These are phyloP conservation scores for Boletus rufocinnamomeus DNA, from an alignment of 768 basidiomycete species.

Conservation along the genomic window DNA sequence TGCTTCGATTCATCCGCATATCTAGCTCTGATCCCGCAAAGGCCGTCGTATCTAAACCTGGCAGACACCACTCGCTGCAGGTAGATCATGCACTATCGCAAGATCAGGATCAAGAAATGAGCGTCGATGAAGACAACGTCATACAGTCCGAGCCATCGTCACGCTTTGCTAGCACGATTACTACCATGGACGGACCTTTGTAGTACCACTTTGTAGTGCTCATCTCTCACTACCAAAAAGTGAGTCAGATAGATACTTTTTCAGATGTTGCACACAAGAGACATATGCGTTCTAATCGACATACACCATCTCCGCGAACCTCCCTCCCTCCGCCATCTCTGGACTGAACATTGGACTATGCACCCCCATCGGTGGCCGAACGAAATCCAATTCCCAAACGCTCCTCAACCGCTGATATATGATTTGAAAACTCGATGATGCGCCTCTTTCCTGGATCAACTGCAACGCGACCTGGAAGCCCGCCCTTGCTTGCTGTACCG, in stretches of 20 bases:
- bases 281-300: slow-evolving; percentile 21
- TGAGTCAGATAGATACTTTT: slow-evolving; percentile 9
- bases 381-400: slow-evolving; percentile 68
- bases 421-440: slow-evolving; percentile 77
- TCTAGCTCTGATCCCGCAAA: slow-evolving; percentile 53
- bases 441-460: slow-evolving; percentile 84
- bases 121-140: slow-evolving; percentile 29
- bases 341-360: slow-evolving; percentile 32
- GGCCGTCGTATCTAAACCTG: slow-evolving; percentile 57
- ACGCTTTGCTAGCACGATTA: slow-evolving; percentile 41
- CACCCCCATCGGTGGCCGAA: slow-evolving; percentile 20
- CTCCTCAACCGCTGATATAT: slow-evolving; percentile 64
- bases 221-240: background rate
- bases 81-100: slow-evolving; percentile 7
- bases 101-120: slow-evolving; percentile 29
- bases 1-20: slow-evolving; percentile 77
- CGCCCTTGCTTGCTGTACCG: slow-evolving; percentile 41
- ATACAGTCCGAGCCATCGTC: slow-evolving; percentile 33
- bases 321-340: slow-evolving; percentile 28
- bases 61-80: slow-evolving; percentile 50
- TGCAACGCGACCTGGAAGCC: slow-evolving; percentile 61
- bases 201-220: slow-evolving; percentile 12
- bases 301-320: slow-evolving; percentile 37
- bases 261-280: slow-evolving; percentile 19
- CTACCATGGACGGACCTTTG: slow-evolving; percentile 38